These are phyloP conservation scores for Priceomyces castillae DNA, from an alignment of 805 yeast species.

Conservation along the genomic window DNA sequence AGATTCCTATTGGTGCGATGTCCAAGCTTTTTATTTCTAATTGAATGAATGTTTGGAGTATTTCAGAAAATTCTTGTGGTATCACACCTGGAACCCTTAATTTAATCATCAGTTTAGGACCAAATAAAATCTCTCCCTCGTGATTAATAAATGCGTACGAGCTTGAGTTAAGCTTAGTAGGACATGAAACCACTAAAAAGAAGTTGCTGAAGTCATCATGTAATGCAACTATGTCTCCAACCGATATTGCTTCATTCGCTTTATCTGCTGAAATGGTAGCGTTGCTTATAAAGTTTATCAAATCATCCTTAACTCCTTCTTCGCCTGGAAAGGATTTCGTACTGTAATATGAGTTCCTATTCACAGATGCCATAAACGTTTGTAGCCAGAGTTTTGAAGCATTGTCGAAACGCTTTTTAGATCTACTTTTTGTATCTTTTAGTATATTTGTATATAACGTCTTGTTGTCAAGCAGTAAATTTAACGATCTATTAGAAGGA, in stretches of 20 bases:
- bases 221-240: constrained; percentile 67
- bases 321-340: not conserved
- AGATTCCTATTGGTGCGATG: constrained; percentile 38
- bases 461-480: constrained; percentile 18
- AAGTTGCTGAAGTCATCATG: constrained; percentile 44
- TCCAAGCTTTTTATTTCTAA: constrained; percentile 30
- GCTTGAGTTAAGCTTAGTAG: constrained; percentile 47
- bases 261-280: constrained; percentile 16
- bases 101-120: constrained; percentile 42
- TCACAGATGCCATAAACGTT: constrained; percentile 3
- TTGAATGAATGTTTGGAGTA: constrained; percentile 22
- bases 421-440: constrained; percentile 16
- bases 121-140: constrained; percentile 56
- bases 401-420: constrained; percentile 15
- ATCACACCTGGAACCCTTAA: constrained; percentile 55
- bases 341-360: not conserved
- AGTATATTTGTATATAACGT: constrained; percentile 17
- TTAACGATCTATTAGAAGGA: constrained; percentile 22
- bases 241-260: constrained; percentile 24
- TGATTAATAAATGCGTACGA: constrained; percentile 55
- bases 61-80: constrained; percentile 23
- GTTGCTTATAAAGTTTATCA: constrained; percentile 8
- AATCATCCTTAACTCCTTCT: not conserved
- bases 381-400: constrained; percentile 21
- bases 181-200: constrained; percentile 55